Evolutionary conservation across 2,329 filamentous ascomycete species (phyloP).

Genomic region (Rhytidhysteron rufulum): DNA sequence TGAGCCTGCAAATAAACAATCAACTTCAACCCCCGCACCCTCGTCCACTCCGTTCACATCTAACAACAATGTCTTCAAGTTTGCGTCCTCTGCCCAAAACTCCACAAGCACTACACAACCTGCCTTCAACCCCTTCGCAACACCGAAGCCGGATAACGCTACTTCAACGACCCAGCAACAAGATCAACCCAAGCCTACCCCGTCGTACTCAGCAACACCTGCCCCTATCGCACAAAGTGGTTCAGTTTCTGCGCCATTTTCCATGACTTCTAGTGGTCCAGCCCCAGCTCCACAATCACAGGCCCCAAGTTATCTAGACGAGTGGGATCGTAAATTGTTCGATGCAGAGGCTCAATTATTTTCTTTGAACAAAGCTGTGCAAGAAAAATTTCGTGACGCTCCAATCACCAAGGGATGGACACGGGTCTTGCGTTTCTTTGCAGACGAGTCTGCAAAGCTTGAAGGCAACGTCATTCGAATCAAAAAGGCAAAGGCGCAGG

Average conservation of each 20-base stretch:
- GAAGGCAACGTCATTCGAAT: too few relatives aligned
- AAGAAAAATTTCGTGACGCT: not conserved
- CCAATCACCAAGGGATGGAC: too few relatives aligned
- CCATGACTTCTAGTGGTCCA: too few relatives aligned
- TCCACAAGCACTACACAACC: conserved; percentile 3
- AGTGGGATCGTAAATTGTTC: not conserved
- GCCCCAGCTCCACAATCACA: not conserved
- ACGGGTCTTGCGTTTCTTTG: too few relatives aligned
- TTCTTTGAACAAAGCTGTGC: not conserved
- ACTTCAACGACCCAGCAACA: not conserved
- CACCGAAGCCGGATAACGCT: too few relatives aligned
- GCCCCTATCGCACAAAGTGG: too few relatives aligned
- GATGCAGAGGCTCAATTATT: not conserved
- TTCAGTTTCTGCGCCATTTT: not conserved
- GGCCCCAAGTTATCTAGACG: not conserved
- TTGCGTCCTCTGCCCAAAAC: conserved; percentile 11
- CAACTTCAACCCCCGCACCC: conserved; percentile 11
- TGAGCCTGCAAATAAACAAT: conserved; percentile 12
- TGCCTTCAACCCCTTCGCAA: not conserved
- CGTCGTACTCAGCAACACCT: too few relatives aligned
- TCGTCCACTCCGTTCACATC: conserved; percentile 6
- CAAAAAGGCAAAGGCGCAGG: not conserved
- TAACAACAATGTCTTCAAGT: conserved; percentile 13
- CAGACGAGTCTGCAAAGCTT: too few relatives aligned
- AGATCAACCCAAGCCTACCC: not conserved